A percentile compares a stretch with the other conserved stretches of the same genome.
Conservation (phyloP, 2,329 filamentous ascomycete species). For the Dothiorella sarmentorum region DNA sequence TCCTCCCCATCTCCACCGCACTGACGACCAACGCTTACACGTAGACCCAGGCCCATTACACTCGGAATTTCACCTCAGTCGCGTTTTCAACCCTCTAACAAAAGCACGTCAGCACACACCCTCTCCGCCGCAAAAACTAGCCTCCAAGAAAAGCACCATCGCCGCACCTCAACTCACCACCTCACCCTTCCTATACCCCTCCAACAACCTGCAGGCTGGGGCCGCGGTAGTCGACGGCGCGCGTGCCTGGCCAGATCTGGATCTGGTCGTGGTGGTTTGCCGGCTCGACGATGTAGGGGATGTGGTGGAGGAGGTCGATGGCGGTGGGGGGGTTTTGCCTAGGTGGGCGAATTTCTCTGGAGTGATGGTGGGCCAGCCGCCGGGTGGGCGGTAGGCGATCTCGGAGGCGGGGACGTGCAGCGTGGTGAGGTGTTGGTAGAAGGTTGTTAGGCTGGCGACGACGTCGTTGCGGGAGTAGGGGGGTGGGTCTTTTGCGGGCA, state of each 20-base stretch:
- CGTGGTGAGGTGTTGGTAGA: conserved; percentile 19
- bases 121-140: too few relatives aligned
- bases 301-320: conserved; percentile 19
- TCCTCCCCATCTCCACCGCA: too few relatives aligned
- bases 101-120: too few relatives aligned
- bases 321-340: conserved; percentile 10
- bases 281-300: conserved; percentile 19
- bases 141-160: too few relatives aligned
- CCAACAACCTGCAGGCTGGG: too few relatives aligned
- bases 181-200: too few relatives aligned
- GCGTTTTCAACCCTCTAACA: too few relatives aligned
- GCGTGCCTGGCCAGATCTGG: background rate
- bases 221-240: background rate
- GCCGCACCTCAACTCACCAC: too few relatives aligned
- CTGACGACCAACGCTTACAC: too few relatives aligned
- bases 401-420: conserved; percentile 18
- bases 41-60: too few relatives aligned
- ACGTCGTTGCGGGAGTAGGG: conserved; percentile 4
- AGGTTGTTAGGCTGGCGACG: conserved; percentile 19
- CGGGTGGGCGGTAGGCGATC: conserved; percentile 17
- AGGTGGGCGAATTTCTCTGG: conserved; percentile 2
- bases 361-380: conserved; percentile 20
- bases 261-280: background rate
- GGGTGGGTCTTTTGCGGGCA: background rate
- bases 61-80: too few relatives aligned